Evolutionary conservation across 2,329 filamentous ascomycete genomes (phyloP).

Genomic region (Geosmithia flava): DNA sequence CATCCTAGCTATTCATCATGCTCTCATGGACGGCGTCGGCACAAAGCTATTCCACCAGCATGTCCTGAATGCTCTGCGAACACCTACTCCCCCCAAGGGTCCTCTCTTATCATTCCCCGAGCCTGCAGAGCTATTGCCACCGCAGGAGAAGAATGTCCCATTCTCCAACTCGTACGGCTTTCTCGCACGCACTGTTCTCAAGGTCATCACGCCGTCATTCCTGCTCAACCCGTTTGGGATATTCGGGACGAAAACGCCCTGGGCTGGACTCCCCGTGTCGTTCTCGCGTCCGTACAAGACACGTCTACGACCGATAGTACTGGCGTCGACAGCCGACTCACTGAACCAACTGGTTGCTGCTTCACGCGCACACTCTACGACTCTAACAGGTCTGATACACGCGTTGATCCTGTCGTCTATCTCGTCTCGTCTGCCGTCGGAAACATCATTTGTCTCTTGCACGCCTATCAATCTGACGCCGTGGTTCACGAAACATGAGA

Average conservation of each 20-base stretch:
- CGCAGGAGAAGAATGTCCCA: slow-evolving; percentile 26
- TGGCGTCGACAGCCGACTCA: slow-evolving; percentile 11
- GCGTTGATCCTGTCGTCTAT: slow-evolving; percentile 29
- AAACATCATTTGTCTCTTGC: slow-evolving; percentile 18
- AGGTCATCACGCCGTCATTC: slow-evolving; percentile 22
- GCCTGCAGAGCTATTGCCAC: slow-evolving; percentile 17
- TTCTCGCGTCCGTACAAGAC: slow-evolving; percentile 21
- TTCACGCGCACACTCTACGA: slow-evolving; percentile 26
- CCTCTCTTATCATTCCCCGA: slow-evolving; percentile 16
- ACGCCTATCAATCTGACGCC: slow-evolving; percentile 34
- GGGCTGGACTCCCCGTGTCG: slow-evolving; percentile 25
- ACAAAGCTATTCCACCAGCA: slow-evolving; percentile 34
- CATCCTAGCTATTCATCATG: slow-evolving; percentile 38
- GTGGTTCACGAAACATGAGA: slow-evolving; percentile 16
- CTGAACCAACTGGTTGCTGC: slow-evolving; percentile 20
- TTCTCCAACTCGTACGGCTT: slow-evolving; percentile 26
- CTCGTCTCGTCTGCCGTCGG: slow-evolving; percentile 19
- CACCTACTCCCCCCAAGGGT: slow-evolving; percentile 1
- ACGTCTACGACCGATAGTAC: slow-evolving; percentile 20
- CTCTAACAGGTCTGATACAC: slow-evolving; percentile 36
- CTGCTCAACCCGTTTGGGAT: slow-evolving; percentile 11
- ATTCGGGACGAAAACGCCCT: slow-evolving; percentile 6
- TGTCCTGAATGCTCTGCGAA: slow-evolving; percentile 28
- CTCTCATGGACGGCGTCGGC: slow-evolving; percentile 37
- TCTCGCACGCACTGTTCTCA: slow-evolving; percentile 27